A percentile compares a stretch with the other conserved stretches of the same genome.
Evolutionary conservation across 2,329 filamentous ascomycete species (phyloP).

Genomic region (Ophiostoma ips): DNA sequence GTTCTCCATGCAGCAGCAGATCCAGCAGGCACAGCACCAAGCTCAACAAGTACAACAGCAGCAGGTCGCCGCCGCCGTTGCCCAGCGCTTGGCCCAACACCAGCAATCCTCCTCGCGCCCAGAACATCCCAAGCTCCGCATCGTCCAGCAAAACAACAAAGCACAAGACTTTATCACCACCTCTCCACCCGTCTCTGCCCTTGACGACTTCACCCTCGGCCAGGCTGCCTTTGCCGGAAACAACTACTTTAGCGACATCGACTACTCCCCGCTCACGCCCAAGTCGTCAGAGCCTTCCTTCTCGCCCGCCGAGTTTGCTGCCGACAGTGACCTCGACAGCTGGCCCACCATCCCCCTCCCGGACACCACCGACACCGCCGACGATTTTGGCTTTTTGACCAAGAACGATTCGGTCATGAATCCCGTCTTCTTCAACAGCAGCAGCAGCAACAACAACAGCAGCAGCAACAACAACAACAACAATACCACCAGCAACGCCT

Average conservation of each 20-base stretch:
- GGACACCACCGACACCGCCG: constrained; percentile 5
- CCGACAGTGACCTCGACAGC: constrained; percentile 2
- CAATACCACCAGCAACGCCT: not conserved
- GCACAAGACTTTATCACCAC: constrained; percentile 14
- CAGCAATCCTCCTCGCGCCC: constrained; percentile 14
- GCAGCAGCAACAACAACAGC: not conserved
- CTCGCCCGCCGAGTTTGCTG: not conserved
- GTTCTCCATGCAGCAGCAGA: constrained; percentile 8
- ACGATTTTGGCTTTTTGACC: constrained; percentile 20
- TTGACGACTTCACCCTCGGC: constrained; percentile 16
- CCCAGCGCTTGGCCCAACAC: not conserved
- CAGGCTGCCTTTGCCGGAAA: constrained; percentile 4
- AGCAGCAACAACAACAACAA: not conserved
- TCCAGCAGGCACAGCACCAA: constrained; percentile 16
- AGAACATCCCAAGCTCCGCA: constrained; percentile 14
- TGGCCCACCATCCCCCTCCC: not conserved
- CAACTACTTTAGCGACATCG: constrained; percentile 10
- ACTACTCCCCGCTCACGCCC: constrained; percentile 18
- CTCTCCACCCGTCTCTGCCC: constrained; percentile 16
- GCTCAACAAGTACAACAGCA: constrained; percentile 6
- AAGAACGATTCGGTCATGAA: constrained; percentile 21
- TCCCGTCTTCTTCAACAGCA: constrained; percentile 14
- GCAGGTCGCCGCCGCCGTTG: not conserved
- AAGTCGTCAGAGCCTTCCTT: constrained; percentile 15
- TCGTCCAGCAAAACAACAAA: not conserved